These are phyloP conservation scores for Diaporthe sp. DNA, from an alignment of 2,329 filamentous ascomycete species.

Conservation along the genomic window DNA sequence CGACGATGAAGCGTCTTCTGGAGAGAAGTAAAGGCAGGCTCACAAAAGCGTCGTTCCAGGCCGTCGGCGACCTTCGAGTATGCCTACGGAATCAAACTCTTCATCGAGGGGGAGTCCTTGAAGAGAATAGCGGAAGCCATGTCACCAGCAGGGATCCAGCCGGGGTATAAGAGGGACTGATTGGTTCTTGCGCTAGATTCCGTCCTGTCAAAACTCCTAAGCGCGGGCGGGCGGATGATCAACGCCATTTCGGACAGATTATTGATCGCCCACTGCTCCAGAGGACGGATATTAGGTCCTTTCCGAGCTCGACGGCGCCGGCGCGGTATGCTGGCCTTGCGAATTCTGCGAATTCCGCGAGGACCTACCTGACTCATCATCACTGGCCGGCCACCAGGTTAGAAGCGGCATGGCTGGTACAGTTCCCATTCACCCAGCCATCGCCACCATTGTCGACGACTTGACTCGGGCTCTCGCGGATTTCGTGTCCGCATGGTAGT, in stretches of 20 bases:
- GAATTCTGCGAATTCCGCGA: neutral
- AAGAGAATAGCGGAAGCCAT: neutral
- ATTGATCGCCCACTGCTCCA: conserved; percentile 23
- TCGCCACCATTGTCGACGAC: neutral
- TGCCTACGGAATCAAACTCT: neutral
- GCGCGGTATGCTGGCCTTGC: neutral
- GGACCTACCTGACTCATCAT: neutral
- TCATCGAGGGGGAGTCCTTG: conserved; percentile 8
- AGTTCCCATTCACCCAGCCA: neutral
- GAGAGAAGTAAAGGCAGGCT: neutral
- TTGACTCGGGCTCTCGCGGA: conserved; percentile 7
- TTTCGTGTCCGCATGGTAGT: neutral
- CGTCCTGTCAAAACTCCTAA: conserved; percentile 32
- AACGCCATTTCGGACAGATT: conserved; percentile 30
- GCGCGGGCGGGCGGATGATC: conserved; percentile 29
- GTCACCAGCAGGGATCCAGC: conserved; percentile 16
- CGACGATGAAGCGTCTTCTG: neutral
- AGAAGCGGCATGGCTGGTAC: neutral
- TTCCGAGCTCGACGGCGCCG: conserved; percentile 26
- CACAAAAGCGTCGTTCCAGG: neutral
- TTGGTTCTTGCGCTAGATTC: conserved; percentile 31
- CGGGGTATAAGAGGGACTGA: neutral
- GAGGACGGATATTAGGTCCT: conserved; percentile 27
- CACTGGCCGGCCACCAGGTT: neutral
- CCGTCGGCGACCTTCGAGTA: neutral